Evolutionary conservation across 2,329 filamentous ascomycete species (phyloP), one percentile per base, ranked within the genome.

Genomic region (Beauveria medogensis): DNA sequence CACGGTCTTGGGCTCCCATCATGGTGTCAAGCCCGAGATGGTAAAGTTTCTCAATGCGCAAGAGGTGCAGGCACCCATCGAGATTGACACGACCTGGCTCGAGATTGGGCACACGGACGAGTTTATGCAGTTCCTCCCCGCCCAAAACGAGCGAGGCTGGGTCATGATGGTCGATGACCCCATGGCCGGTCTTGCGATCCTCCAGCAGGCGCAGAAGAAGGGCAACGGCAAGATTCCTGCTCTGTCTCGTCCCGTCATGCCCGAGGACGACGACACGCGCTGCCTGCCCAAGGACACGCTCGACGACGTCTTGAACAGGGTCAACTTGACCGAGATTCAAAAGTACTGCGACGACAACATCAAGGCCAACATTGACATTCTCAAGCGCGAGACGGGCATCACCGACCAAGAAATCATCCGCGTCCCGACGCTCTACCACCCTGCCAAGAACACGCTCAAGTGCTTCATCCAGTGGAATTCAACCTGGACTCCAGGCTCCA

Each of bases 61-160:
- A 54, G 70, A 70, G 22, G 61, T 69, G 1, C 74, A 77, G 48
- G 64, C 69, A 4, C 72, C 74, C 0, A 59, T 77, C 2, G 58
- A 69, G 0, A 64, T 77, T 0, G 73, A 71, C 40, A 69, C 67
- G 2, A 61, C 34, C 1, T 71, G 69, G 69, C 41, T 71, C 2
- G 26, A n/a, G 0, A 63, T 71, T 9, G 69, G 69, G 5, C 69
- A 71, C 24, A 66, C 69, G 0, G 69, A 70, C 37, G 69, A 71
- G 61, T 70, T 69, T 22, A 34, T 71, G 1, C 69, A 71, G n/a
- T 71, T 71, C 20, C 53, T 71, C 0, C 69, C 69, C 1, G 62
- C 62, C 1, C 47, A 67, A 3, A 70, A 64, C 22, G 52, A 67
- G 18, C 67, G 61, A 0, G 69, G 69, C 2, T 71, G 67, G 67